Percentiles rank a stretch among this genome's conserved stretches.
These are phyloP conservation scores for Chaetomiaceae sp. DNA, from an alignment of 2,329 filamentous ascomycete genomes.

Conservation along the genomic window DNA sequence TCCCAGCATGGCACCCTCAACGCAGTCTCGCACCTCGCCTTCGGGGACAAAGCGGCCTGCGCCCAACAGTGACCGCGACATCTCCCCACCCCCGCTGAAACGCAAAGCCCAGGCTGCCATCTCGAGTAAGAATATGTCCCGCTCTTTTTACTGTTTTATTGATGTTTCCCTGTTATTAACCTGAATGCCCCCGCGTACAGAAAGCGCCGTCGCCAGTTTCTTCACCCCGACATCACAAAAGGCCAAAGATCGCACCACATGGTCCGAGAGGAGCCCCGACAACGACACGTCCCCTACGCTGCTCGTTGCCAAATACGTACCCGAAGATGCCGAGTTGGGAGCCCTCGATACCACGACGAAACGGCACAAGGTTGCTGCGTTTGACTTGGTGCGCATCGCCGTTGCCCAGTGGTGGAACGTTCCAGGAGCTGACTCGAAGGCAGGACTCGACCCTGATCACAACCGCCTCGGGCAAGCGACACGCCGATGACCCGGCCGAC, in stretches of 20 bases:
- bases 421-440: neutral
- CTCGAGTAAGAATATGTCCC: constrained; percentile 46
- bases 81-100: constrained; percentile 52
- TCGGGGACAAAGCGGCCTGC: constrained; percentile 23
- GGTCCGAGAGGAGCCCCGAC: constrained; percentile 60
- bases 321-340: constrained; percentile 31
- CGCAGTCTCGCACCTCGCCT: neutral
- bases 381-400: constrained; percentile 53
- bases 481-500: constrained; percentile 65
- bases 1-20: constrained; percentile 7
- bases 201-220: constrained; percentile 71
- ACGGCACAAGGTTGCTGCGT: constrained; percentile 62
- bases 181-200: constrained; percentile 35
- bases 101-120: constrained; percentile 49
- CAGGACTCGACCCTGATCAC: constrained; percentile 85
- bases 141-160: neutral
- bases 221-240: constrained; percentile 87
- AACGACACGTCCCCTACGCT: constrained; percentile 53
- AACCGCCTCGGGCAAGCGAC: constrained; percentile 75
- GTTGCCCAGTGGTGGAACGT: neutral
- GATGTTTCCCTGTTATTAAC: too few species aligned
- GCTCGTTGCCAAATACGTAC: constrained; percentile 68
- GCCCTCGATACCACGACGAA: constrained; percentile 30
- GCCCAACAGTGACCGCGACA: constrained; percentile 34
- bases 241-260: constrained; percentile 67